A percentile compares a stretch with the other conserved stretches of the same genome.
Conservation (phyloP, 495 filamentous ascomycete genomes). For the Oleoguttula mirabilis region DNA sequence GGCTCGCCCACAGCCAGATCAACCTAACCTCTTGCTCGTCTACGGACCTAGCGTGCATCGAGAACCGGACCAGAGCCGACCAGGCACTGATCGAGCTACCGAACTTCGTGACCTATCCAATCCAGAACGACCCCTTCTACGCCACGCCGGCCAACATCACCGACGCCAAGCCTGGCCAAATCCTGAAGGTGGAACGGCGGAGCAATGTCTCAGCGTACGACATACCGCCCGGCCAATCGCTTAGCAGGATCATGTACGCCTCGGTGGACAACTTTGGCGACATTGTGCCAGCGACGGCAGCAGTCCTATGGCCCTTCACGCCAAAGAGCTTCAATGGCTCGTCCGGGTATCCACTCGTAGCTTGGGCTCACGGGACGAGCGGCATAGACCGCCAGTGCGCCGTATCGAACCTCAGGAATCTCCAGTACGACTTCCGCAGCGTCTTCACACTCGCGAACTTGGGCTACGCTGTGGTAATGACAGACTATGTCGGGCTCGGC, state of each 20-base stretch:
- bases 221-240: slow-evolving; percentile 3
- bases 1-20: background rate
- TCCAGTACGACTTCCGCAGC: slow-evolving; percentile 35
- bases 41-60: background rate
- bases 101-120: slow-evolving; percentile 6
- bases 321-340: slow-evolving; percentile 17
- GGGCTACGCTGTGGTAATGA: slow-evolving; percentile 42
- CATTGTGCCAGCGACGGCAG: slow-evolving; percentile 37
- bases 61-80: background rate
- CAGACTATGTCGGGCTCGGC: slow-evolving; percentile 46
- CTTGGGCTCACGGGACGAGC: slow-evolving; percentile 44
- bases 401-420: slow-evolving; percentile 34
- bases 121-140: slow-evolving; percentile 13
- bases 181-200: slow-evolving; percentile 11
- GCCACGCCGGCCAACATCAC: background rate
- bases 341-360: slow-evolving; percentile 30
- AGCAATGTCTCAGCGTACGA: slow-evolving; percentile 9
- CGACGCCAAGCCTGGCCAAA: slow-evolving; percentile 1
- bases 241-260: slow-evolving; percentile 33
- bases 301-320: slow-evolving; percentile 40
- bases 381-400: slow-evolving; percentile 34
- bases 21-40: background rate
- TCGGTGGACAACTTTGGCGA: slow-evolving; percentile 35
- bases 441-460: slow-evolving; percentile 37
- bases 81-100: slow-evolving; percentile 3